Percentiles rank a stretch among this genome's conserved stretches.
These are phyloP conservation scores for Vaccinium myrtillus DNA, from an alignment of 148 eudicot species.

Conservation along the genomic window DNA sequence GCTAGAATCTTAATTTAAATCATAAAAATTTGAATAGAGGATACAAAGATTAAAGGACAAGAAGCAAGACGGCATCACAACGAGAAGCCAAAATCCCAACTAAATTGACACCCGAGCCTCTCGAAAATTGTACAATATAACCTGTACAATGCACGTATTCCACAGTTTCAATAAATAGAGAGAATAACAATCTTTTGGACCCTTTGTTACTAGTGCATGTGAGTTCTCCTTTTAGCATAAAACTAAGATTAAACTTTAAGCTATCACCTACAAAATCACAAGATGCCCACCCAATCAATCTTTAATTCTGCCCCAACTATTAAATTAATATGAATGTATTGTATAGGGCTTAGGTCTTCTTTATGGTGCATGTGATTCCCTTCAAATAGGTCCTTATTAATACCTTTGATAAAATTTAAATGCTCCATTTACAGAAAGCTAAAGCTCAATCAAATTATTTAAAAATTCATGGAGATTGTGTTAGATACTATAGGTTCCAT, in stretches of 20 bases:
- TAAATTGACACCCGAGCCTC: too few species aligned
- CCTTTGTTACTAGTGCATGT: constrained; percentile 25
- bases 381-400: neutral
- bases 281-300: constrained; percentile 41
- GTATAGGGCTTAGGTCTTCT: constrained; percentile 8
- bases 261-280: constrained; percentile 23
- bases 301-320: constrained; percentile 15
- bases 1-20: too few species aligned
- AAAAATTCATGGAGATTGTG: neutral
- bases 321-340: neutral
- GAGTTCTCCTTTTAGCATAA: constrained; percentile 39
- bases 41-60: too few species aligned
- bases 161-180: neutral
- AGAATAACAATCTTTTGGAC: constrained; percentile 28
- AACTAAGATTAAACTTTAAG: constrained; percentile 16
- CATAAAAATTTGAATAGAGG: too few species aligned
- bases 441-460: neutral
- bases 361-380: constrained; percentile 16
- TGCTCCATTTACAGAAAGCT: constrained; percentile 11
- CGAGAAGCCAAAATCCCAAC: too few species aligned
- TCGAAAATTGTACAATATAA: neutral
- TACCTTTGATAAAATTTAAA: constrained; percentile 7
- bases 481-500: neutral
- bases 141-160: constrained; percentile 28
- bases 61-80: too few species aligned